phyloP scores from a whole-genome alignment of 2,329 filamentous ascomycete species.

The Pyrenochaeta sp. region DNA sequence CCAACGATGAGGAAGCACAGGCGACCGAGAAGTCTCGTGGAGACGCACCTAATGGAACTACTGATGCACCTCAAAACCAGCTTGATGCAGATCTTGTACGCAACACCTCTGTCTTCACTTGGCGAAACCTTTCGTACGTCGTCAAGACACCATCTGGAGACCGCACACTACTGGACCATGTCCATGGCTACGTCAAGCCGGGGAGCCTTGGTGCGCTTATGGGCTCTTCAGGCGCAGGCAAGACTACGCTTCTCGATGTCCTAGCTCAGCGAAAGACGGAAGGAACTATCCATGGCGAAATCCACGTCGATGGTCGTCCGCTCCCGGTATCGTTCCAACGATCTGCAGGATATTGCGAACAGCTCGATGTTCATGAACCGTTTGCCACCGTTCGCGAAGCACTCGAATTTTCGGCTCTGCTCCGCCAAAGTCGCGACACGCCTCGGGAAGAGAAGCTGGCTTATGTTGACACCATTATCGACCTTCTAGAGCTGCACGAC shows the following conservation, averaged over 20 bases:
- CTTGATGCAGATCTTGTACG: conserved; percentile 59
- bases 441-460: conserved; percentile 33
- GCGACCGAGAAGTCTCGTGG: conserved; percentile 13
- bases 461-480: conserved; percentile 39
- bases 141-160: conserved; percentile 57
- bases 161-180: conserved; percentile 59
- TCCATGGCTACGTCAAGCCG: conserved; percentile 54
- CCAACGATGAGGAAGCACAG: conserved; percentile 61
- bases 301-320: conserved; percentile 40
- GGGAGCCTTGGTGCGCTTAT: conserved; percentile 55
- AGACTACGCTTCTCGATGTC: conserved; percentile 46
- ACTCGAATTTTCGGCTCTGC: conserved; percentile 40
- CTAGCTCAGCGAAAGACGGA: conserved; percentile 39
- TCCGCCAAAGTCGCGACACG: conserved; percentile 34
- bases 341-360: conserved; percentile 46
- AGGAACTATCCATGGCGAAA: conserved; percentile 37
- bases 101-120: conserved; percentile 75
- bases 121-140: conserved; percentile 63
- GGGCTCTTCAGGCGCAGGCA: conserved; percentile 45
- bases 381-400: conserved; percentile 41
- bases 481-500: conserved; percentile 36
- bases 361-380: conserved; percentile 41
- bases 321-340: conserved; percentile 40
- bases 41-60: not conserved
- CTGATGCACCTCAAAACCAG: not conserved